Evolutionary conservation across 176 grass and related monocot species (phyloP).

Genomic region (Elymus sibiricus): DNA sequence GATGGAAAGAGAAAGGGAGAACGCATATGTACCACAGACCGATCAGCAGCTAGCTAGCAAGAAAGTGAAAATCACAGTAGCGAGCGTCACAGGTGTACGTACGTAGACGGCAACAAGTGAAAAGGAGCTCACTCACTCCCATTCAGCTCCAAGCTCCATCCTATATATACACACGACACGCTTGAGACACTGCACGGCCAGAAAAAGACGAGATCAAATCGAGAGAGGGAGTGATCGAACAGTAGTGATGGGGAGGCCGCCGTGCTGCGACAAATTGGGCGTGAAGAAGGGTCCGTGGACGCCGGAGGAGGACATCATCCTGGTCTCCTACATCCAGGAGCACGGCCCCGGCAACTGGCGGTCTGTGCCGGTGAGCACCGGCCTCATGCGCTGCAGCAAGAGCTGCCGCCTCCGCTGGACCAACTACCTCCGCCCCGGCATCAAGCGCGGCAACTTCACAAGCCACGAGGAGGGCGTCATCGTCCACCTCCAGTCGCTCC

Average conservation of each 20-base stretch:
- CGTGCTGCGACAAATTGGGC: slow-evolving; percentile 77
- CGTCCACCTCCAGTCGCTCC: slow-evolving; percentile 76
- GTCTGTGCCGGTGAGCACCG: slow-evolving; percentile 67
- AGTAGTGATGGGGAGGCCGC: slow-evolving; percentile 59
- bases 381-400: slow-evolving; percentile 87
- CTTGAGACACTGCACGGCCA: neutral
- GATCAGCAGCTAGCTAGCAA: neutral
- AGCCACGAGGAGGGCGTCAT: slow-evolving; percentile 72
- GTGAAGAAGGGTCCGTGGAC: slow-evolving; percentile 93
- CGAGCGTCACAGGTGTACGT: neutral
- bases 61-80: slow-evolving; percentile 15
- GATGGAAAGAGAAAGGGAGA: slow-evolving; percentile 15
- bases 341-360: slow-evolving; percentile 85
- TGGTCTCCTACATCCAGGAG: slow-evolving; percentile 88
- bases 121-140: slow-evolving; percentile 4
- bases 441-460: slow-evolving; percentile 79
- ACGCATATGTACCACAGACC: neutral
- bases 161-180: neutral
- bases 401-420: slow-evolving; percentile 93
- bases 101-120: slow-evolving; percentile 8
- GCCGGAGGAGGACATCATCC: slow-evolving; percentile 83
- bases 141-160: neutral
- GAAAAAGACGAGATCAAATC: neutral
- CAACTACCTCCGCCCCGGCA: slow-evolving; percentile 83
- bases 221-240: neutral